Evolutionary conservation across 352 stramenopile species (phyloP).

Genomic region (Globisporangium takayamanum): DNA sequence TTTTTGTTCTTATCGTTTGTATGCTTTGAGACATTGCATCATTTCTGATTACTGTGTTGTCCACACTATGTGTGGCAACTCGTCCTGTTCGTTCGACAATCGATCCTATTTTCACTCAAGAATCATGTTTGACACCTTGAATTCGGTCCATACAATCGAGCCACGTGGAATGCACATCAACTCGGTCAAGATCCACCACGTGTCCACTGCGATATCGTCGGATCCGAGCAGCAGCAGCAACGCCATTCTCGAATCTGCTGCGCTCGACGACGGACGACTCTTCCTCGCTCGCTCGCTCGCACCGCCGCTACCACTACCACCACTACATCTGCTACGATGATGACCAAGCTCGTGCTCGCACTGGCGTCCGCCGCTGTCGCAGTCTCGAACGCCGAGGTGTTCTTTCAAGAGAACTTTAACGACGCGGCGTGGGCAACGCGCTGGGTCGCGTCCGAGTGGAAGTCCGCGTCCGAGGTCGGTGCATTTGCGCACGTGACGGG

Average conservation of each 20-base stretch:
- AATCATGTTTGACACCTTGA: no score
- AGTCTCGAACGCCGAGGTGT: slow-evolving; percentile 71
- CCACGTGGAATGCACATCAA: not conserved
- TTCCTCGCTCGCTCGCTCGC: not conserved
- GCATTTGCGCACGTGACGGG: slow-evolving; percentile 92
- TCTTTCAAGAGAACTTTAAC: slow-evolving; percentile 94
- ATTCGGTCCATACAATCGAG: no score
- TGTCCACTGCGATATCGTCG: not conserved
- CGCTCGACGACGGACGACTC: not conserved
- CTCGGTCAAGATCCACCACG: not conserved
- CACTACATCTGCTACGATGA: slow-evolving; percentile 22
- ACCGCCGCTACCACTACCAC: no score
- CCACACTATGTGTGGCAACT: no score
- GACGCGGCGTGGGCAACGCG: slow-evolving; percentile 69
- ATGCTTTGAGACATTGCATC: no score
- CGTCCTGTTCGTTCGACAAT: no score
- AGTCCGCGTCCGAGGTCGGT: slow-evolving; percentile 90
- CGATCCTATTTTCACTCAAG: no score
- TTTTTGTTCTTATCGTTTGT: no score
- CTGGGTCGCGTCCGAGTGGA: slow-evolving; percentile 94
- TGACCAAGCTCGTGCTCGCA: slow-evolving; percentile 54
- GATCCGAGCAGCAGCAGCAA: not conserved
- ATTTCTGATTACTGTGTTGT: no score
- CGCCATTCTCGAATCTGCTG: slow-evolving; percentile 6
- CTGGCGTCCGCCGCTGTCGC: slow-evolving; percentile 41